These are phyloP conservation scores for Penicillium sp. DNA, from an alignment of 2,329 filamentous ascomycete genomes.

Conservation along the genomic window DNA sequence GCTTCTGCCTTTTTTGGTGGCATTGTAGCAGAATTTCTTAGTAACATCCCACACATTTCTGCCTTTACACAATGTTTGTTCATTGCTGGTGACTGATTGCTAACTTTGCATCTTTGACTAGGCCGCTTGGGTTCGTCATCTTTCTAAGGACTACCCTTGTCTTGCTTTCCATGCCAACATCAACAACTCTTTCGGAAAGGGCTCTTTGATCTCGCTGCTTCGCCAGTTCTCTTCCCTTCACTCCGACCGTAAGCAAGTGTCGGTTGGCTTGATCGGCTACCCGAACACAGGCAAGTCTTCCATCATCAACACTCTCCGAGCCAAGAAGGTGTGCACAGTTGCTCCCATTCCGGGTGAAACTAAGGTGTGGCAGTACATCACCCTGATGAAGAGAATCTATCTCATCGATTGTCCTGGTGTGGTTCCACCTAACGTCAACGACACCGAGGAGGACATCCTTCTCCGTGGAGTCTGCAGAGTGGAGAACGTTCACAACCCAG, in stretches of 20 bases:
- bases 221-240: constrained; percentile 91
- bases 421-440: constrained; percentile 80
- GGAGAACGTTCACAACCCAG: constrained; percentile 93
- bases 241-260: constrained; percentile 88
- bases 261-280: constrained; percentile 82
- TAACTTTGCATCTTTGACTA: constrained; percentile 45
- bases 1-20: constrained; percentile 61
- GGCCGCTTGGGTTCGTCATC: constrained; percentile 86
- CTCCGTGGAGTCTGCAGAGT: constrained; percentile 88
- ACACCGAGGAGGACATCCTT: constrained; percentile 83
- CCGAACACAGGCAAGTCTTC: constrained; percentile 96
- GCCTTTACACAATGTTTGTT: constrained; percentile 38
- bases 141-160: constrained; percentile 90
- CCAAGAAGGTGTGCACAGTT: constrained; percentile 90
- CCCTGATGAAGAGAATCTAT: constrained; percentile 89
- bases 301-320: constrained; percentile 92
- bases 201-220: constrained; percentile 84
- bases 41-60: constrained; percentile 89
- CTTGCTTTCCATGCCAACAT: constrained; percentile 92
- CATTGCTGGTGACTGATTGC: constrained; percentile 29
- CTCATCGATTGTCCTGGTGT: constrained; percentile 97
- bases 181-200: constrained; percentile 95
- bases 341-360: constrained; percentile 96
- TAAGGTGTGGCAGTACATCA: constrained; percentile 98
- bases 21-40: constrained; percentile 86